Percentiles rank a stretch among this genome's conserved stretches.
Evolutionary conservation across 2,329 filamentous ascomycete species (phyloP).

Genomic region (Aureobasidium vineae): DNA sequence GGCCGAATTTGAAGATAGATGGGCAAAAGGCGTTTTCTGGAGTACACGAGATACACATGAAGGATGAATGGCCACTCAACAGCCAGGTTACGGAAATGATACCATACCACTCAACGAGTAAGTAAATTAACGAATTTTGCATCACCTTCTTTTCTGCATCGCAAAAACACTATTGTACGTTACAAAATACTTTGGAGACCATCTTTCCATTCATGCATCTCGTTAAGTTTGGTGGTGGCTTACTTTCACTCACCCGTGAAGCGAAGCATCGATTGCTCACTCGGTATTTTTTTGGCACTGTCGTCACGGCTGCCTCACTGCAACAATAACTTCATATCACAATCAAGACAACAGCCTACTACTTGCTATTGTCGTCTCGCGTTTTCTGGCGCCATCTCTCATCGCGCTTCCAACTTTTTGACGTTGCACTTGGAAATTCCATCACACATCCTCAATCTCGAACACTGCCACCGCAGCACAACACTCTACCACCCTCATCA

Average conservation of each 20-base stretch:
- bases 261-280: background rate
- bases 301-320: background rate
- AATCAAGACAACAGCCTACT: background rate
- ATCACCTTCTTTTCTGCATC: background rate
- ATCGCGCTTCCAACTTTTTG: background rate
- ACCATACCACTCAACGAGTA: slow-evolving; percentile 29
- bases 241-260: background rate
- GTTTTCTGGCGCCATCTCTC: background rate
- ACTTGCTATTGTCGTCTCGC: background rate
- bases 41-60: slow-evolving; percentile 22
- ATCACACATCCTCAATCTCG: background rate
- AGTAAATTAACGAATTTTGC: slow-evolving; percentile 21
- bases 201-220: background rate
- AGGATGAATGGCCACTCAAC: slow-evolving; percentile 27
- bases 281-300: background rate
- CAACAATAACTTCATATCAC: background rate
- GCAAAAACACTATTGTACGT: background rate
- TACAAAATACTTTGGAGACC: background rate
- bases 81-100: slow-evolving; percentile 21
- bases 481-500: background rate
- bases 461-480: background rate
- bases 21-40: slow-evolving; percentile 27
- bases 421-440: background rate
- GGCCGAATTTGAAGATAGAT: background rate
- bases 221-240: background rate